Base-by-base conservation (phyloP, 2,329 filamentous ascomycete genomes). In the Pyrenophora graminea region DNA sequence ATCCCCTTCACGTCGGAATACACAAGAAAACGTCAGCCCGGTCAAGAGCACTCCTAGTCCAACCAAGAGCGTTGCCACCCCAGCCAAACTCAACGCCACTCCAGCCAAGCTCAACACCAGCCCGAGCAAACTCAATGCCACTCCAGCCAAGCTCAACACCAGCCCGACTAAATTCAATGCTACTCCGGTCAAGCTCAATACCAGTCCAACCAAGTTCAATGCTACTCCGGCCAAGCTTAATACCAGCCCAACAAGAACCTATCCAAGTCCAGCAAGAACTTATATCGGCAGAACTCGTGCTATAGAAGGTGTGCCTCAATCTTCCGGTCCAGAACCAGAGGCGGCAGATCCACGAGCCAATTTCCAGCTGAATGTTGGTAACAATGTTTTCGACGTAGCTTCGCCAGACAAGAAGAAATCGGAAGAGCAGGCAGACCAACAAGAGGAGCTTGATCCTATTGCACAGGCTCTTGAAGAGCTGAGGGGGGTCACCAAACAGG, bases 311-410 rank as follows among this genome's bases (percentile, higher is more conserved):
- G 59, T 60, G n/a, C 62, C 58, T 25, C 63, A 62, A 8, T 69
- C 76, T 59, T 57, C 79, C n/a, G 80, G 77, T 60, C 79, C 78
- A 45, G 95, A 91, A 64, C 91, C 90, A 46, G 95, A 91, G 64
- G 90, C 90, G 3, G 92, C 94, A 32, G 94, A 97, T 68, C 92
- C 93, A 48, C 87, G 94, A 56, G 91, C 93, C 33, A 96, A 89
- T 70, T 86, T 97, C 64, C 93, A 96, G 55, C 81, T 99, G 23
- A 97, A 97, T 65, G 85, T 99, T 47, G 94, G 94, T 6, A 91
- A 95, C 64, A 99, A 99, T 64, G 91, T 99, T 9, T 96, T 99
- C 66, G 87, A 96, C 49, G 93, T 99, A 8, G 88, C 89, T 10
- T 88, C 88, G 7, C 87, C 90, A 0, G 89, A 93, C 53, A 71